Percentiles rank a stretch among this genome's conserved stretches.
phyloP scores from a whole-genome alignment of 2,329 filamentous ascomycete genomes.

The Torrubiellomyces zombiae region DNA sequence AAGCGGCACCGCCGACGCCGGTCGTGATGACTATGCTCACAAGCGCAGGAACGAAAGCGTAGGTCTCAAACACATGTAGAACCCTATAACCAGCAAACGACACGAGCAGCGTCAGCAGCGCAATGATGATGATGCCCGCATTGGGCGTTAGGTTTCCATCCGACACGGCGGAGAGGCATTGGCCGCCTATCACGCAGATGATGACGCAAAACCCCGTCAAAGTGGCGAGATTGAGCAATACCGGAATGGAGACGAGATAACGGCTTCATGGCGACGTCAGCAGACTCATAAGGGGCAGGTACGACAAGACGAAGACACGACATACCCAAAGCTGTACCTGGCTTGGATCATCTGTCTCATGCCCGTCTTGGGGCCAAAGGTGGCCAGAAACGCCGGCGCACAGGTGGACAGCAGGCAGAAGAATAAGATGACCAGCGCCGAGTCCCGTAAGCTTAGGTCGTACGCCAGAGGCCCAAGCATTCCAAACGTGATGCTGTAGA shows the following conservation, averaged over 20 bases:
- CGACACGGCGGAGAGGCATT: slow-evolving; percentile 37
- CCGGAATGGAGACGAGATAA: slow-evolving; percentile 41
- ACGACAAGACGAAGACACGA: neutral
- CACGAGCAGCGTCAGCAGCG: slow-evolving; percentile 37
- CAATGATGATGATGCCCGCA: slow-evolving; percentile 44
- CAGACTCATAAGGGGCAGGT: slow-evolving; percentile 1
- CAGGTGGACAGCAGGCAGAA: slow-evolving; percentile 39
- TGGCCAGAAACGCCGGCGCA: slow-evolving; percentile 39
- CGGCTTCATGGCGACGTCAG: slow-evolving; percentile 21
- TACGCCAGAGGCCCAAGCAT: slow-evolving; percentile 41
- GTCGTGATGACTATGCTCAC: slow-evolving; percentile 36
- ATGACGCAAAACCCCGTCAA: slow-evolving; percentile 47
- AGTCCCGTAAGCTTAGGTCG: slow-evolving; percentile 37
- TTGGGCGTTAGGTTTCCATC: slow-evolving; percentile 29
- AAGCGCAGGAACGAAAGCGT: slow-evolving; percentile 37
- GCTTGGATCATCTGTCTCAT: slow-evolving; percentile 51
- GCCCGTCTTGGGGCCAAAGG: slow-evolving; percentile 42
- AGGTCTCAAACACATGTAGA: slow-evolving; percentile 41
- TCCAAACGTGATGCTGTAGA: slow-evolving; percentile 39
- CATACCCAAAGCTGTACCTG: slow-evolving; percentile 42
- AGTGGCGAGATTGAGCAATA: slow-evolving; percentile 45
- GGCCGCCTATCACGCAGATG: slow-evolving; percentile 42
- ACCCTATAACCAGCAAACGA: slow-evolving; percentile 44
- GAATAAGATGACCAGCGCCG: slow-evolving; percentile 43
- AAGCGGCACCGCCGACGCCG: slow-evolving; percentile 33